Conservation (phyloP, 345 rosid species). For the Psidium guajava region DNA sequence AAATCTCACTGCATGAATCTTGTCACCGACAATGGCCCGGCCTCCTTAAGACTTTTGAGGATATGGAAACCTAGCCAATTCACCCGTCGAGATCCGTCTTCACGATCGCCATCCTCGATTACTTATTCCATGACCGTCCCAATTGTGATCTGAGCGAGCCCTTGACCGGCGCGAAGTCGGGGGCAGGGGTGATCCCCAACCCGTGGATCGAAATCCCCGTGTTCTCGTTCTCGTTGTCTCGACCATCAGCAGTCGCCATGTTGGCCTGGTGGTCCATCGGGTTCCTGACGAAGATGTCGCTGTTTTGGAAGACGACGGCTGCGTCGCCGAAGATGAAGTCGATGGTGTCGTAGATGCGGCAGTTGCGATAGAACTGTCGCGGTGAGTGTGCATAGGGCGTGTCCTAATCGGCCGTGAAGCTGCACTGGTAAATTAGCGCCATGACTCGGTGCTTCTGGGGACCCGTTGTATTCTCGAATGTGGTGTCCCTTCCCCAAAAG, state of each 20-base stretch:
- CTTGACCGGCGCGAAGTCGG: slow-evolving; percentile 25
- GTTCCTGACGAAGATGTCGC: slow-evolving; percentile 46
- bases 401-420: slow-evolving; percentile 63
- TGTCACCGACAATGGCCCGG: slow-evolving; percentile 26
- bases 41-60: slow-evolving; percentile 25
- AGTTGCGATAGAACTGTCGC: slow-evolving; percentile 60
- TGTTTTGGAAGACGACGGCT: slow-evolving; percentile 45
- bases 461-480: too few species aligned
- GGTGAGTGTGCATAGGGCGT: slow-evolving; percentile 40
- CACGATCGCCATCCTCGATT: not conserved
- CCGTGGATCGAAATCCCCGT: slow-evolving; percentile 33
- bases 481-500: too few species aligned
- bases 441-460: slow-evolving; percentile 41
- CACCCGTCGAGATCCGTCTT: slow-evolving; percentile 40
- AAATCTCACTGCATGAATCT: slow-evolving; percentile 46
- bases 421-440: slow-evolving; percentile 51
- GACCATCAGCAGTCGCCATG: slow-evolving; percentile 53
- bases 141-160: slow-evolving; percentile 17
- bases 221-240: slow-evolving; percentile 34
- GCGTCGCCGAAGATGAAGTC: slow-evolving; percentile 73
- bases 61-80: slow-evolving; percentile 67
- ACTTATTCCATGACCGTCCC: slow-evolving; percentile 16
- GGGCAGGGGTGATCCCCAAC: slow-evolving; percentile 30
- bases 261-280: slow-evolving; percentile 48
- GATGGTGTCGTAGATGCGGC: slow-evolving; percentile 57